A percentile compares a stretch with the other conserved stretches of the same genome.
phyloP scores from a whole-genome alignment of 192 early-diverging fungal species.

The Mortierella hygrophila region DNA sequence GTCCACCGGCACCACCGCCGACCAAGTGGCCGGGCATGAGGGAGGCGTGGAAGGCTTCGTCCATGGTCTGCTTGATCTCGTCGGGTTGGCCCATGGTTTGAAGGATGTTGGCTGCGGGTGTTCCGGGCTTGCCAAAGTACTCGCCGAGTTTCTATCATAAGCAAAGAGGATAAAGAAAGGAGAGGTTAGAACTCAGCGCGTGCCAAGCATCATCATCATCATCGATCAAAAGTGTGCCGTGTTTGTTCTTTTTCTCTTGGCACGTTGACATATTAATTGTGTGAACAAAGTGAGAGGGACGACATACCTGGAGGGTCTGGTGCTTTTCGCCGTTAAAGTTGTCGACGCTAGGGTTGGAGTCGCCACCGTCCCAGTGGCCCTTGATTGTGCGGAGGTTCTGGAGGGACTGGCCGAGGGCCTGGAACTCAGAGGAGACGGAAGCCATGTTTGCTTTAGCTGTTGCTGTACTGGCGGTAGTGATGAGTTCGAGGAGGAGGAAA shows the following conservation, averaged over 20 bases:
- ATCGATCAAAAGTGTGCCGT: not conserved
- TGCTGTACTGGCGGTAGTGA: not conserved
- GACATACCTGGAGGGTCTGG: constrained; percentile 49
- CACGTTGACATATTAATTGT: not conserved
- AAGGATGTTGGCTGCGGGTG: constrained; percentile 58
- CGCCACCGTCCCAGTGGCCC: constrained; percentile 55
- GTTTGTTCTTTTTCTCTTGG: not conserved
- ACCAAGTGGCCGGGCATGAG: constrained; percentile 41
- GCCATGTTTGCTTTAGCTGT: constrained; percentile 25
- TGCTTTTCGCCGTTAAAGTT: constrained; percentile 60
- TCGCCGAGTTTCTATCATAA: constrained; percentile 58
- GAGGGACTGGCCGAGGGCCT: constrained; percentile 43
- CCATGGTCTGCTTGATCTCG: constrained; percentile 57
- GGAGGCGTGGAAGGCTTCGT: constrained; percentile 30
- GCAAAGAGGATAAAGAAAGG: not conserved
- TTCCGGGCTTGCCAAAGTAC: constrained; percentile 59
- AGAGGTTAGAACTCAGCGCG: not conserved
- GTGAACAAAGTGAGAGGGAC: not conserved
- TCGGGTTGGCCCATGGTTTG: constrained; percentile 62
- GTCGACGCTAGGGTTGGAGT: constrained; percentile 45
- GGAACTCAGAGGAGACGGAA: constrained; percentile 41
- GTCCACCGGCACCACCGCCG: constrained; percentile 10
- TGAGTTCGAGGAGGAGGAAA: not conserved
- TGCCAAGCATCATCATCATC: not conserved
- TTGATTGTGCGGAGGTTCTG: constrained; percentile 50